Base-by-base conservation (phyloP, 208 protist genomes). In the Strigomonas culicis region DNA sequence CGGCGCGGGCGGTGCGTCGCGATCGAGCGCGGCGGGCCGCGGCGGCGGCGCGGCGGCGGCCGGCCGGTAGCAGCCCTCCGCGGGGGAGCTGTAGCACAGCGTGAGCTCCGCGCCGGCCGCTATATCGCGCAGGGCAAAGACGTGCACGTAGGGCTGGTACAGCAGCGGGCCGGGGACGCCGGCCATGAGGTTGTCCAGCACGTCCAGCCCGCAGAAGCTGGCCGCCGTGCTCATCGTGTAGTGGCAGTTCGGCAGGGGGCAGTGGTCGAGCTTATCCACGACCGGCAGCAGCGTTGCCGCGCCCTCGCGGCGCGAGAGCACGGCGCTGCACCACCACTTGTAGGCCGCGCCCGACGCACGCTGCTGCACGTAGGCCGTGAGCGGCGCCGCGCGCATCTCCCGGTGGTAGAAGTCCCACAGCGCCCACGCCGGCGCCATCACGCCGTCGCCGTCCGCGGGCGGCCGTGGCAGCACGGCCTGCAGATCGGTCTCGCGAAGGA, bases 211-310 rank as follows among this genome's bases (percentile, higher is more conserved):
- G 57, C 82, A 90, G 46, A 92, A 72, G 32, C 63, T 77, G 24
- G 70, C 68, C 51, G 74, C 75, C 8, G 75, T 82, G 70, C 75
- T 72, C 84, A 94, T 92, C 8, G 85, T 90, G 72, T 88, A 92
- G 73, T 86, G 82, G 67, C 79, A 84, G 69, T 94, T 94, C 8
- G 88, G 88, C 47, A 82, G 59, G 17, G 80, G 76, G 55, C 72
- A 67, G 72, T 94, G 88, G 72, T 94, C 92, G 36, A 94, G 85
- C 62, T 92, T 94, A 59, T 94, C 88, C 24, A 92, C 56, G 41
- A 94, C 68, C 11, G 88, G 88, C 34, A 92, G 69, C 24, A 94
- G 53, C n/a, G 71, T 87, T 17, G 82, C 70, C 41, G 70, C 59
- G 15, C 88, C 88, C 15, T 63, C 36, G 41, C 88, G 88, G 46